Conservation (phyloP, 441 rosid species). For the Pelargonium myrrhifolium region DNA sequence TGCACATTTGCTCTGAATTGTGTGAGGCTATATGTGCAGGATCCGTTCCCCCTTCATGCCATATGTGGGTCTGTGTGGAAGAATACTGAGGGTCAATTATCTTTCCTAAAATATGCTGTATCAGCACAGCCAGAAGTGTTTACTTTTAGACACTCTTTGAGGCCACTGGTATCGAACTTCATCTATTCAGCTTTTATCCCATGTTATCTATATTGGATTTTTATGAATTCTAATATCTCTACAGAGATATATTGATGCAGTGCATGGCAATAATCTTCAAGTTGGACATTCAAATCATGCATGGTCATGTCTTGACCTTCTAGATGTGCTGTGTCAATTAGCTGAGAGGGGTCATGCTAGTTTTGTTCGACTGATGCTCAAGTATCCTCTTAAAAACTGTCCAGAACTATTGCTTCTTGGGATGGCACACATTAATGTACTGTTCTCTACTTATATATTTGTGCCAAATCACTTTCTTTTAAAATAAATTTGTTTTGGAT, state of each 20-base stretch:
- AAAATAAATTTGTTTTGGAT: slow-evolving; percentile 8
- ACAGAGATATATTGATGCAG: slow-evolving; percentile 65
- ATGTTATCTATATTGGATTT: slow-evolving; percentile 12
- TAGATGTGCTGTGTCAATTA: slow-evolving; percentile 79
- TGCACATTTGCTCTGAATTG: slow-evolving; percentile 13
- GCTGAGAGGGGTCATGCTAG: slow-evolving; percentile 81
- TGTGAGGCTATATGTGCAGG: slow-evolving; percentile 39
- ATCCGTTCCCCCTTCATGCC: slow-evolving; percentile 84
- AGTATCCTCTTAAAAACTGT: slow-evolving; percentile 78
- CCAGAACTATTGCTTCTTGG: slow-evolving; percentile 87
- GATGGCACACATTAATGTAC: slow-evolving; percentile 76
- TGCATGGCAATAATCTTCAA: slow-evolving; percentile 64
- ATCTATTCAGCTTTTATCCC: slow-evolving; percentile 13
- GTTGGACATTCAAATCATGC: slow-evolving; percentile 68
- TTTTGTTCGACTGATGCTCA: slow-evolving; percentile 56
- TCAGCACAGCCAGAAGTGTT: slow-evolving; percentile 79
- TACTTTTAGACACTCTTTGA: slow-evolving; percentile 72
- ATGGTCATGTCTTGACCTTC: slow-evolving; percentile 89
- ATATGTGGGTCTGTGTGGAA: slow-evolving; percentile 79
- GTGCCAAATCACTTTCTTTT: background rate
- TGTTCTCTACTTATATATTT: slow-evolving; percentile 11
- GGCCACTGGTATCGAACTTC: slow-evolving; percentile 65
- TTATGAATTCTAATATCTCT: slow-evolving; percentile 20
- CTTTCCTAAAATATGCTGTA: slow-evolving; percentile 77
- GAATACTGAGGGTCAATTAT: slow-evolving; percentile 80